phyloP scores from a whole-genome alignment of 2,329 filamentous ascomycete species.

The Aspergillus brunneoviolaceus region DNA sequence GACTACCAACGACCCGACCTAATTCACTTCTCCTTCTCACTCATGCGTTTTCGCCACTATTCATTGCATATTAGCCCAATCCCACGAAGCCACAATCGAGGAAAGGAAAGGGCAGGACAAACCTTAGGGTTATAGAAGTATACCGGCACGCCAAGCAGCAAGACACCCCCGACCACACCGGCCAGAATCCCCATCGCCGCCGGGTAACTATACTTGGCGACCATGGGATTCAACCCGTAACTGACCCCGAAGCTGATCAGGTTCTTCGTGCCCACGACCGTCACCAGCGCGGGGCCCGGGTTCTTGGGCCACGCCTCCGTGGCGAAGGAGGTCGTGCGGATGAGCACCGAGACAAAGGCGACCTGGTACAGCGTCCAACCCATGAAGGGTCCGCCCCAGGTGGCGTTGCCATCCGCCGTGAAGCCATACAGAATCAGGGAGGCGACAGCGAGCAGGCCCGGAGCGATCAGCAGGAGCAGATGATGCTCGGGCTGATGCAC shows the following conservation, averaged over 20 bases:
- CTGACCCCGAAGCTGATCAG: constrained; percentile 29
- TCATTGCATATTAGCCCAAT: background rate
- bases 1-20: too few species aligned
- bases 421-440: constrained; percentile 34
- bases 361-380: constrained; percentile 29
- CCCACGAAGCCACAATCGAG: background rate
- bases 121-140: constrained; percentile 27
- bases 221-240: constrained; percentile 30
- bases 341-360: constrained; percentile 28
- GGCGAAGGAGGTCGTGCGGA: constrained; percentile 34
- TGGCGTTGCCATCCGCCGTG: constrained; percentile 26
- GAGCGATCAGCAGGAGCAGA: constrained; percentile 33
- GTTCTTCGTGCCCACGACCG: constrained; percentile 32
- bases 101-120: background rate
- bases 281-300: constrained; percentile 30
- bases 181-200: constrained; percentile 26
- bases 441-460: constrained; percentile 31
- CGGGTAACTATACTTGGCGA: constrained; percentile 24
- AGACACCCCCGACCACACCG: constrained; percentile 20
- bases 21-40: background rate
- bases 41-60: constrained; percentile 9
- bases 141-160: constrained; percentile 25
- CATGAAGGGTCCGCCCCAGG: constrained; percentile 30
- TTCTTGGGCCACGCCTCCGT: constrained; percentile 37
- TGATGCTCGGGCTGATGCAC: constrained; percentile 38